Conservation (phyloP, 129 eudicot genomes). For the Kitagawia praeruptora region DNA sequence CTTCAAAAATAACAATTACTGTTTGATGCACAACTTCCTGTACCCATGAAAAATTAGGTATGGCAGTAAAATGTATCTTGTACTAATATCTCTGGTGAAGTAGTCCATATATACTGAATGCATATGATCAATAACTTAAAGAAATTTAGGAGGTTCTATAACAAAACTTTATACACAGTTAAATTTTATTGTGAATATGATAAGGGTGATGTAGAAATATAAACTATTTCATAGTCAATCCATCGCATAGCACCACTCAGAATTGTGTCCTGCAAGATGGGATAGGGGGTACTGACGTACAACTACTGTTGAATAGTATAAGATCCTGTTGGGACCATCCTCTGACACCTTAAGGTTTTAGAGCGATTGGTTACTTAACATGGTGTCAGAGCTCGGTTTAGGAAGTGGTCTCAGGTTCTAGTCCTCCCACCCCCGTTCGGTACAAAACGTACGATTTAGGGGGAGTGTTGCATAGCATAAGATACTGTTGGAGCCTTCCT, state of each 20-base stretch:
- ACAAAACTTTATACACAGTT: background rate
- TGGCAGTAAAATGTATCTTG: background rate
- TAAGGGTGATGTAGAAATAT: background rate
- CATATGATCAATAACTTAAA: background rate
- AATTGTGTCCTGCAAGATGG: background rate
- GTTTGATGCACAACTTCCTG: constrained; percentile 90
- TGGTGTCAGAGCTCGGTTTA: no score
- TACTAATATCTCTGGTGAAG: background rate
- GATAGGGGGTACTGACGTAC: background rate
- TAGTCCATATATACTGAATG: background rate
- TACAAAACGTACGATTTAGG: no score
- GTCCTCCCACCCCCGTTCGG: no score
- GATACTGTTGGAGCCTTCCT: no score
- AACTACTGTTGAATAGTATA: background rate
- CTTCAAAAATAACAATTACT: constrained; percentile 87
- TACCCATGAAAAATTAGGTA: background rate
- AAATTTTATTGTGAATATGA: background rate
- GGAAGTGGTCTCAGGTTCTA: no score
- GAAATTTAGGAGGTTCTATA: background rate
- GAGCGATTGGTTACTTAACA: no score
- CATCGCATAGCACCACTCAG: background rate
- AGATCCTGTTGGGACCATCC: no score
- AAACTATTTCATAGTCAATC: background rate
- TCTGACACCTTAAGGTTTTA: no score
- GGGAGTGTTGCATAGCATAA: no score